Evolutionary conservation across 352 stramenopile species (phyloP), one percentile per base, ranked within the genome.

Genomic region (Plasmopara viticola): DNA sequence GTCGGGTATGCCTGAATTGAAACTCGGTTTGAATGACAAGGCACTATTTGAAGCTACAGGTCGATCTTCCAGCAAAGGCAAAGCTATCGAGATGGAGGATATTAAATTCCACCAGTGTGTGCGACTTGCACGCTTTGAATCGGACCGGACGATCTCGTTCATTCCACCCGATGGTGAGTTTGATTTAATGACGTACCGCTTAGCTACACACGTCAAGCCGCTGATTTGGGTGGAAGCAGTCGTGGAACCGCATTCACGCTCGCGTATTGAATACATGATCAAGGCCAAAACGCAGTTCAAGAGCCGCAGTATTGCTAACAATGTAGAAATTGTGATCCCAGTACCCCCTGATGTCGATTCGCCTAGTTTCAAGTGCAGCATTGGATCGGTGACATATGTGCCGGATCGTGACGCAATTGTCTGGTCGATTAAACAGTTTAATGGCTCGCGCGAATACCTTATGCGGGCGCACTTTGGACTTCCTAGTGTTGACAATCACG

Each of bases 21-120:
- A 99, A 79, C 84, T 99, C 7, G 97, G 96, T 0, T 75, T 99
- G 25, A 99, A 99, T 67, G 97, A 99, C 75, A 99, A 99, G 76
- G 80, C 98, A 31, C 95, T 99, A 62, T 99, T 99, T 64, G 96
- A 99, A 74, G 95, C 92, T 7, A 98, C 93, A 4, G 97, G 96
- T 4, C 64, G 95, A 5, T 60, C 73, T 12, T 78, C 79, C 8
- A 73, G 72, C 42, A 95, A 94, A 53, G 94, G 91, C 58, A 99
- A 99, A 69, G 88, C 93, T 9, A 94, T 99, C 0, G 96, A 99
- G 66, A 90, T 99, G 70, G 97, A 99, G 66, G 97, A 99, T 71
- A 98, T 99, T 53, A 99, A 99, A 72, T 99, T 99, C 70, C 96
- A 99, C 78, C 97, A 99, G 67, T 94, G 97, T 58, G 97, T 99